Evolutionary conservation across 768 basidiomycete species (phyloP), one percentile per base, ranked within the genome.

Genomic region (Tulasnella sp.): DNA sequence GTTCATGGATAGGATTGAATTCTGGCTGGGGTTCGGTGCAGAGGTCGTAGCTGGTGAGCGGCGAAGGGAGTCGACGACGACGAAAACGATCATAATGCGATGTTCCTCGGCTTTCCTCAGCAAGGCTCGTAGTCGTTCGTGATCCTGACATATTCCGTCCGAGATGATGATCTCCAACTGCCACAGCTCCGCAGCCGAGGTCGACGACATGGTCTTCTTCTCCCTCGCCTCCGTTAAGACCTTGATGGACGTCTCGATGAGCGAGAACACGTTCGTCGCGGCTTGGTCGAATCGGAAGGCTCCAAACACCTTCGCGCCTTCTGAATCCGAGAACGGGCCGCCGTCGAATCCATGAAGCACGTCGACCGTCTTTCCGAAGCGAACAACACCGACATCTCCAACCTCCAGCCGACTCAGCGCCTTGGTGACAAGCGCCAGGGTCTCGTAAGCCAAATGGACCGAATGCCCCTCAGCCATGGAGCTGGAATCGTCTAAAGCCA

Each of bases 91-190:
- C 92, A 99, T 91, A 80, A 99, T 91, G 37, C 91, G 87, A 82
- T 95, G 93, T 80, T 93, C 96, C 79, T 91, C 89, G 4, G 97
- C 97, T 79, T 88, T 89, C 42, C 97, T 86, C 25, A 99, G 85
- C 37, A 93, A 83, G 2, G 90, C 89, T 45, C 92, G 89, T 71
- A 99, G 86, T 79, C 87, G 86, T 54, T 96, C 93, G 82, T 98
- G 96, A 81, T 97, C 93, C 82, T 99, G 95, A 81, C 96, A 99
- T 79, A 98, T 92, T n/a, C 97, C 97, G 80, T 99, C 97, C 19
- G 96, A 98, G 78, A 99, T 94, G 86, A 99, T 97, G 84, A 99
- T 93, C 82, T 98, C 89, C 74, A 99, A 87, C 82, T 99, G 97
- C 97, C 97, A 99, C 31, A 99, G 85, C 78, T 99, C 96, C 22